Evolutionary conservation across 352 stramenopile species (phyloP).

Genomic region (Hyaloperonospora brassicae): DNA sequence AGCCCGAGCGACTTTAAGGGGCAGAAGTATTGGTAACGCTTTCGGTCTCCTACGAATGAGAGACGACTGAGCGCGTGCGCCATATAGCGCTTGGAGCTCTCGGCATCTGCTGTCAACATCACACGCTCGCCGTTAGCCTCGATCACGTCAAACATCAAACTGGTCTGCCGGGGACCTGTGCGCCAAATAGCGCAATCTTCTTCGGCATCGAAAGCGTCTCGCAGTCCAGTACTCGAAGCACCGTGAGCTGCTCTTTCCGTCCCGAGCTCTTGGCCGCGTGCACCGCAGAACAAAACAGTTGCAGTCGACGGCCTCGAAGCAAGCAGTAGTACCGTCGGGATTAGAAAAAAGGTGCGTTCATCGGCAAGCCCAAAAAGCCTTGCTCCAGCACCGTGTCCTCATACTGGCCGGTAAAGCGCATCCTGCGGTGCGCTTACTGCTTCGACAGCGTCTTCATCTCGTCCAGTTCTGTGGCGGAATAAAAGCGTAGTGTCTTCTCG

Average conservation of each 20-base stretch:
- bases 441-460: constrained; percentile 50
- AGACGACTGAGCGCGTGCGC: constrained; percentile 38
- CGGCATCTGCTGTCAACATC: constrained; percentile 41
- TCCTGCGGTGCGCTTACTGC: constrained; percentile 35
- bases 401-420: constrained; percentile 37
- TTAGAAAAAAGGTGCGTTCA: constrained; percentile 51
- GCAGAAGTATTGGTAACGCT: constrained; percentile 11
- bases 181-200: constrained; percentile 56
- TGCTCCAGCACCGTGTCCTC: constrained; percentile 66
- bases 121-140: constrained; percentile 54
- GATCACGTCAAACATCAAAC: constrained; percentile 62
- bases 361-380: constrained; percentile 47
- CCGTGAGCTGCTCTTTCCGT: constrained; percentile 38
- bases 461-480: constrained; percentile 42
- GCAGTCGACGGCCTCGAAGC: constrained; percentile 36
- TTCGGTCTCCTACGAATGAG: constrained; percentile 42
- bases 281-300: constrained; percentile 38
- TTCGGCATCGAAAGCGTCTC: constrained; percentile 44
- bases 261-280: constrained; percentile 43
- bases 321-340: constrained; percentile 61
- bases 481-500: constrained; percentile 53
- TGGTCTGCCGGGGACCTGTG: constrained; percentile 39
- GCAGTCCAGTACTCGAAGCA: constrained; percentile 60
- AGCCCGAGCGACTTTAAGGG: constrained; percentile 17
- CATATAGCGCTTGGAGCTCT: constrained; percentile 45